Percentiles rank a stretch among this genome's conserved stretches.
These are phyloP conservation scores for Prototheca cutis DNA, from an alignment of 163 green algal genomes.

Conservation along the genomic window DNA sequence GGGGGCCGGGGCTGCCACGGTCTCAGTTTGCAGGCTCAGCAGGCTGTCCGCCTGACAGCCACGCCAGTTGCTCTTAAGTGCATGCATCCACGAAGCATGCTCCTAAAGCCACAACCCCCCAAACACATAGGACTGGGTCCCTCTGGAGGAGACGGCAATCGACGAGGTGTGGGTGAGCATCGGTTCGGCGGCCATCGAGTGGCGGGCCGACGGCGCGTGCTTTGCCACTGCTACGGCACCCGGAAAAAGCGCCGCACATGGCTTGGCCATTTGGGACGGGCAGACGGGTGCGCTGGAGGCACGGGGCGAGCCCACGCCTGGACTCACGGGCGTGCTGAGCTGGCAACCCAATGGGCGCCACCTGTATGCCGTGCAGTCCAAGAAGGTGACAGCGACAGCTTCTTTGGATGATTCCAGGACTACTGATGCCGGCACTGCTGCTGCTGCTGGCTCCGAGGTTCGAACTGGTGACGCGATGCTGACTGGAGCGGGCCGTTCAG, in stretches of 20 bases:
- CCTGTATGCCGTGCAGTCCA: slow-evolving; percentile 54
- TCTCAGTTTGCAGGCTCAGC: no score
- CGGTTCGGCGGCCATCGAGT: background rate
- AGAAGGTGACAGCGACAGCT: no score
- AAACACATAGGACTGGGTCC: background rate
- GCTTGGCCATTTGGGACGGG: slow-evolving; percentile 61
- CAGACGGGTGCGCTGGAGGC: slow-evolving; percentile 48
- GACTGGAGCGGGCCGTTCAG: no score
- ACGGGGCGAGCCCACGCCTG: slow-evolving; percentile 31
- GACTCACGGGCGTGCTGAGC: slow-evolving; percentile 39
- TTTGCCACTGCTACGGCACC: slow-evolving; percentile 1
- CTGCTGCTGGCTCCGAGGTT: no score
- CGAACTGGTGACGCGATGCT: no score
- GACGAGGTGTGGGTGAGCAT: background rate
- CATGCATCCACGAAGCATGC: no score
- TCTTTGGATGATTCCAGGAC: no score
- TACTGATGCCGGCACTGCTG: no score
- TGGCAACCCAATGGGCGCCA: slow-evolving; percentile 89
- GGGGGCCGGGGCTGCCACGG: no score
- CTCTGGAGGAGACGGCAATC: background rate
- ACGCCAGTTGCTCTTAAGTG: no score
- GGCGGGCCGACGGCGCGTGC: slow-evolving; percentile 1
- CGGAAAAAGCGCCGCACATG: background rate
- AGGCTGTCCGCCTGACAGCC: no score
- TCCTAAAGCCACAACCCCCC: no score